Evolutionary conservation across 257 asterid genomes (phyloP).

Genomic region (Solanum etuberosum): DNA sequence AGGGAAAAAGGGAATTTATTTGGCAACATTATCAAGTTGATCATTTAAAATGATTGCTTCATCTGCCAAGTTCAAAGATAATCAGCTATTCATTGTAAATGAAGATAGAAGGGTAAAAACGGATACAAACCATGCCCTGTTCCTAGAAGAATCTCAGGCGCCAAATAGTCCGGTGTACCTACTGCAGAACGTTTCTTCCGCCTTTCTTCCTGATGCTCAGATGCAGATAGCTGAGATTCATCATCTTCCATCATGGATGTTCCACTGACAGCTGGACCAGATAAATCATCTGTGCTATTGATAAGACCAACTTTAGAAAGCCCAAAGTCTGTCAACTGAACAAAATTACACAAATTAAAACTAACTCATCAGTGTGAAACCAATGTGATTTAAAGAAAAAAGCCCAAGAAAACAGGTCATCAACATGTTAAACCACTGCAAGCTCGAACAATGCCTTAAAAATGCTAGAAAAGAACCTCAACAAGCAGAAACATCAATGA

Average conservation of each 20-base stretch:
- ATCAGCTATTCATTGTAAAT: background rate
- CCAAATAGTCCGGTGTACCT: conserved; percentile 98
- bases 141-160: conserved; percentile 99
- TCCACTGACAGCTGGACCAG: conserved; percentile 93
- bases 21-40: background rate
- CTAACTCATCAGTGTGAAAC: background rate
- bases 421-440: background rate
- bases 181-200: conserved; percentile 95
- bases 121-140: conserved; percentile 87
- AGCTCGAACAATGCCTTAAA: background rate
- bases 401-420: background rate
- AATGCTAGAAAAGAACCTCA: background rate
- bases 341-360: conserved; percentile 2
- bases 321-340: conserved; percentile 98
- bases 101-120: background rate
- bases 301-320: conserved; percentile 98
- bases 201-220: conserved; percentile 74
- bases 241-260: conserved; percentile 92
- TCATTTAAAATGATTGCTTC: background rate
- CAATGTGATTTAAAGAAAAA: background rate
- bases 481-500: background rate
- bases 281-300: conserved; percentile 93
- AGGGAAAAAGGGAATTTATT: background rate
- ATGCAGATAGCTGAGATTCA: conserved; percentile 59
- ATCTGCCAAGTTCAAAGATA: background rate